A percentile compares a stretch with the other conserved stretches of the same genome.
These are phyloP conservation scores for Urtica urens DNA, from an alignment of 306 rosid species.

Conservation along the genomic window DNA sequence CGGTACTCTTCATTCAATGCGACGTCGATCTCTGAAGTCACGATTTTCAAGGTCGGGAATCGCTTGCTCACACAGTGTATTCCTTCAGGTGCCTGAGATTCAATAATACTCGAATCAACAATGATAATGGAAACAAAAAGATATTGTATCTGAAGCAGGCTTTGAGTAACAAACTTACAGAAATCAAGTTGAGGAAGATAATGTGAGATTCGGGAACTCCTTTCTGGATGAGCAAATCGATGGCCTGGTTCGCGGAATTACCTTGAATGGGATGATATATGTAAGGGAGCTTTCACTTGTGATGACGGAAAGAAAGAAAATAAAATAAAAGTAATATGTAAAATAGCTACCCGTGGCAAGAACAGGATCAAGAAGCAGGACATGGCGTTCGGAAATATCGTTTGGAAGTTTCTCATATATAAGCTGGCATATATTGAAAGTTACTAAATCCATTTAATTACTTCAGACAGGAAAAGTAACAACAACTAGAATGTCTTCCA, in stretches of 20 bases:
- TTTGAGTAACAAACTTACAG: slow-evolving; percentile 56
- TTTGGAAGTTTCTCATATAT: slow-evolving; percentile 93
- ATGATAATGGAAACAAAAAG: background rate
- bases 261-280: slow-evolving; percentile 40
- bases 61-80: slow-evolving; percentile 80
- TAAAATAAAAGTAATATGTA: background rate
- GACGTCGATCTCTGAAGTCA: slow-evolving; percentile 88
- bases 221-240: slow-evolving; percentile 77
- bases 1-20: slow-evolving; percentile 68
- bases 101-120: background rate
- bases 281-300: too few relatives aligned
- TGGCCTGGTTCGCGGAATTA: slow-evolving; percentile 95
- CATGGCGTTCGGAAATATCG: slow-evolving; percentile 96
- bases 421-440: slow-evolving; percentile 49
- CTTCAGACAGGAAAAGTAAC: slow-evolving; percentile 6
- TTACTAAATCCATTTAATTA: background rate
- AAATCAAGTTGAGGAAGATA: slow-evolving; percentile 81
- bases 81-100: slow-evolving; percentile 87
- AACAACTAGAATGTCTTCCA: slow-evolving; percentile 2
- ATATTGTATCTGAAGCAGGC: slow-evolving; percentile 2
- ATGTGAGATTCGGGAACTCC: slow-evolving; percentile 95
- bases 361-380: slow-evolving; percentile 95
- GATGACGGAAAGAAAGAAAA: background rate
- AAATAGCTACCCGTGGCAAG: slow-evolving; percentile 75
- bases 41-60: slow-evolving; percentile 80